These are phyloP conservation scores for Saururus chinensis DNA, from an alignment of 164 flowering plant genomes.

Conservation along the genomic window DNA sequence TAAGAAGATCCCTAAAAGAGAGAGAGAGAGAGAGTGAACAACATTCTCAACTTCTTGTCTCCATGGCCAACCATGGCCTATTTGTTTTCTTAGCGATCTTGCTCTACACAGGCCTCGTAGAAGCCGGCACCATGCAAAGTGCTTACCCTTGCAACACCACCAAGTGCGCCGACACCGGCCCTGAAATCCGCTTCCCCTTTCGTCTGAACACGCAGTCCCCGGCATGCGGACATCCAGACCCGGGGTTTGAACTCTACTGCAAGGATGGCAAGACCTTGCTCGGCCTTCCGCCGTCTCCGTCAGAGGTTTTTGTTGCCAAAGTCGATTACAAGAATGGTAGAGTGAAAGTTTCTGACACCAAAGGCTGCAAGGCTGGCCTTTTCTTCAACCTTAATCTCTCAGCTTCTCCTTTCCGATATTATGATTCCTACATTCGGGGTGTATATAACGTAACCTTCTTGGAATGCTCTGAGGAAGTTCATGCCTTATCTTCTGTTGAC, in stretches of 20 bases:
- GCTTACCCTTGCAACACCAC: not conserved
- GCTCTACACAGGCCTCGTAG: not conserved
- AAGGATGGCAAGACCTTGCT: not conserved
- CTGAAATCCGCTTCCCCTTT: not conserved
- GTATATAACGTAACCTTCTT: not conserved
- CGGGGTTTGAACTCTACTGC: not conserved
- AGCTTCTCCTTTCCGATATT: not conserved
- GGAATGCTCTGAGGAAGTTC: not conserved
- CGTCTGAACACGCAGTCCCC: not conserved
- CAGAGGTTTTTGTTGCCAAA: not conserved
- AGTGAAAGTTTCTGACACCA: not conserved
- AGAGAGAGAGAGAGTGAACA: too few relatives aligned
- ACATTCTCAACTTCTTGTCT: not conserved
- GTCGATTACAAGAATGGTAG: not conserved
- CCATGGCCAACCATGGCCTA: not conserved
- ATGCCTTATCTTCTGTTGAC: not conserved
- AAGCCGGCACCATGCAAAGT: not conserved
- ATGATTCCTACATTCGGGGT: not conserved
- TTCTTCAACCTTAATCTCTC: not conserved
- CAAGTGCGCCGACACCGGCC: not conserved
- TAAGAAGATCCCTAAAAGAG: too few relatives aligned
- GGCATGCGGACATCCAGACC: not conserved
- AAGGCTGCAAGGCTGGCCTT: not conserved
- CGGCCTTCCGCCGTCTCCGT: not conserved
- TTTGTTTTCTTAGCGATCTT: not conserved